A percentile compares a stretch with the other conserved stretches of the same genome.
Conservation (phyloP, 352 stramenopile species). For the Globisporangium lucens region DNA sequence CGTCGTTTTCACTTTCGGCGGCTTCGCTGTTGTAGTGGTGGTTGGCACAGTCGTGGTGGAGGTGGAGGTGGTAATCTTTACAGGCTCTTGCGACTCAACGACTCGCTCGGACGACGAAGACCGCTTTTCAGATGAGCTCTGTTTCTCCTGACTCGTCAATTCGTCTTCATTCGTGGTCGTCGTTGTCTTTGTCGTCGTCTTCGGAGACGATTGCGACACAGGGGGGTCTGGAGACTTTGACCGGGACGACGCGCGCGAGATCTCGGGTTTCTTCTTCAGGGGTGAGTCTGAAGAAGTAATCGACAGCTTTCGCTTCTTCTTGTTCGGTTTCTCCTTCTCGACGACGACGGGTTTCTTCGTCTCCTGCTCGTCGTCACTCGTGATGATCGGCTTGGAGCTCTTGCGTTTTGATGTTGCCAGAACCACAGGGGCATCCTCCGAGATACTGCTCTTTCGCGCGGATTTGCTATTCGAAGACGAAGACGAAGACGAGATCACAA, state of each 20-base stretch:
- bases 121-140: background rate
- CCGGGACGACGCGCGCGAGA: slow-evolving; percentile 8
- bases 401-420: slow-evolving; percentile 22
- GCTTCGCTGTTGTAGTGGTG: background rate
- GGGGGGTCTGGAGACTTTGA: slow-evolving; percentile 13
- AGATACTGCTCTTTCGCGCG: slow-evolving; percentile 20
- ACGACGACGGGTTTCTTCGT: slow-evolving; percentile 1
- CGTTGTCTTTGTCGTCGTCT: background rate
- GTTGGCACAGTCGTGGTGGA: background rate
- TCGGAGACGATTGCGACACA: background rate
- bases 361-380: slow-evolving; percentile 35
- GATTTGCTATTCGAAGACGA: slow-evolving; percentile 11
- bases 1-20: background rate
- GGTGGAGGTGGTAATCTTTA: background rate
- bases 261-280: slow-evolving; percentile 21
- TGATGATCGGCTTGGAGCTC: slow-evolving; percentile 27
- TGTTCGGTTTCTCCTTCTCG: slow-evolving; percentile 16
- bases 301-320: slow-evolving; percentile 47
- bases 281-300: slow-evolving; percentile 21
- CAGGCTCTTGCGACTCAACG: slow-evolving; percentile 1
- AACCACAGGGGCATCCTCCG: slow-evolving; percentile 13
- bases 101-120: background rate
- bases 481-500: background rate
- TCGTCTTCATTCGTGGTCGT: slow-evolving; percentile 7
- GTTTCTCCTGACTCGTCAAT: background rate